Base-by-base conservation (phyloP, 768 basidiomycete species). In the Boletellus sp. region DNA sequence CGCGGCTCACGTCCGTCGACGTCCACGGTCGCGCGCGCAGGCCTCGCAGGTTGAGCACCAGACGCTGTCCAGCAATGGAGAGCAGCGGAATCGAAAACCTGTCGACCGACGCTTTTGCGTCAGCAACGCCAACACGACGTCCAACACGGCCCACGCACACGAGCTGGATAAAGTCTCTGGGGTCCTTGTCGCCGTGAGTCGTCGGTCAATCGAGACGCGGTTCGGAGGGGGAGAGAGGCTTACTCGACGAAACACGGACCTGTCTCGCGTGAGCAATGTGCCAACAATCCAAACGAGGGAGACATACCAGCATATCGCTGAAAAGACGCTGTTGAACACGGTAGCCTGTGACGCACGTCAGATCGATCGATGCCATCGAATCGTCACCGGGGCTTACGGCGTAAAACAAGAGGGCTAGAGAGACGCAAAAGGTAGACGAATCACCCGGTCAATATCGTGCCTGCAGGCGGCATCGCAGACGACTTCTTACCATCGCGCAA, bases 31-130 rank as follows among this genome's bases (percentile, higher is more conserved):
- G 42, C 16, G 31, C 28, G 10, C 31, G 47, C 13, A 58, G 31
- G 2, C 49, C 36, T 3, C 58, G 57, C 2, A 61, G 47, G 40
- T 61, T 61, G 33, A 61, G 50, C 17, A 61, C 51, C 34, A 60
- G 50, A 10, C 59, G 50, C 17, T 61, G 59, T 3, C 59, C 59
- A 7, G 49, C 46, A 31, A 59, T 28, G 2, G 57, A 52, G 36
- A 56, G 38, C 2, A 61, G 17, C 3, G 57, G 58, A 7, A 54
- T 16, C 12, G 58, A 51, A 31, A 59, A 17, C n/a, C 59, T 60
- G 36, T n/a, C 11, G 35, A n/a, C 5, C 8, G 17, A 23, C 22
- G 15, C 16, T 7, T 19, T 19, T 17, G 5, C 2, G 24, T 20
- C 36, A 31, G 23, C 45, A 16, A 28, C 11, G 23, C 1, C 10